Conservation (phyloP, 2,329 filamentous ascomycete genomes). For the Pyricularia sp. region DNA sequence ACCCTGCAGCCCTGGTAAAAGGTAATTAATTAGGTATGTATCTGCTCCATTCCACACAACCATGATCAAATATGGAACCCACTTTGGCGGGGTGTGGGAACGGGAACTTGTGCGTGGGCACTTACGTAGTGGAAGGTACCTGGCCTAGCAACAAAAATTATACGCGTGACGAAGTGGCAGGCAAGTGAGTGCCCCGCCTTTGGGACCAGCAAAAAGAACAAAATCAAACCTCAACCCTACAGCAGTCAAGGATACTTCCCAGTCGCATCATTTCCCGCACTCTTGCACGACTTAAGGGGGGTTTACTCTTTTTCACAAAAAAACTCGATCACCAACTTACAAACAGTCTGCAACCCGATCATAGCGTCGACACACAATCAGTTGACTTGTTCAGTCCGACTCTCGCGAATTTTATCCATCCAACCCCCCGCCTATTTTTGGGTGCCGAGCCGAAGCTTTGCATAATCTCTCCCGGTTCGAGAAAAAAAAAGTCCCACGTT, state of each 20-base stretch:
- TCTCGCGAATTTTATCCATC: not conserved
- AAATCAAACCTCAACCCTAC: constrained; percentile 1
- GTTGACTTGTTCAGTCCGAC: not conserved
- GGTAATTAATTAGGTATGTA: too few relatives aligned
- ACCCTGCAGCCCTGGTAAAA: too few relatives aligned
- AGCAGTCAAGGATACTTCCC: not conserved
- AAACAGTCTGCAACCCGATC: not conserved
- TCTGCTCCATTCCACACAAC: too few relatives aligned
- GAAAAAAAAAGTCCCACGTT: not conserved
- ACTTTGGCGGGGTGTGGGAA: not conserved
- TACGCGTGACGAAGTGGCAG: not conserved
- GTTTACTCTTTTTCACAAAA: not conserved
- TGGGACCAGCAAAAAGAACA: not conserved
- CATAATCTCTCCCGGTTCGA: not conserved
- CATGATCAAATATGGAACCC: not conserved
- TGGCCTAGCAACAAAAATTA: not conserved
- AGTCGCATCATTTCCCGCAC: not conserved
- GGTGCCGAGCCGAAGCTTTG: not conserved
- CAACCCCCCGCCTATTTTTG: not conserved
- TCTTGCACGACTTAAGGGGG: not conserved
- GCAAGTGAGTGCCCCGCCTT: not conserved
- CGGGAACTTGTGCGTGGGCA: not conserved
- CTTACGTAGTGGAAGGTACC: not conserved
- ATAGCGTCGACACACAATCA: not conserved
- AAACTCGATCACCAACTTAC: not conserved